Evolutionary conservation across 1,284 basidiomycete genomes (phyloP).

Genomic region (Trametes polyzona): DNA sequence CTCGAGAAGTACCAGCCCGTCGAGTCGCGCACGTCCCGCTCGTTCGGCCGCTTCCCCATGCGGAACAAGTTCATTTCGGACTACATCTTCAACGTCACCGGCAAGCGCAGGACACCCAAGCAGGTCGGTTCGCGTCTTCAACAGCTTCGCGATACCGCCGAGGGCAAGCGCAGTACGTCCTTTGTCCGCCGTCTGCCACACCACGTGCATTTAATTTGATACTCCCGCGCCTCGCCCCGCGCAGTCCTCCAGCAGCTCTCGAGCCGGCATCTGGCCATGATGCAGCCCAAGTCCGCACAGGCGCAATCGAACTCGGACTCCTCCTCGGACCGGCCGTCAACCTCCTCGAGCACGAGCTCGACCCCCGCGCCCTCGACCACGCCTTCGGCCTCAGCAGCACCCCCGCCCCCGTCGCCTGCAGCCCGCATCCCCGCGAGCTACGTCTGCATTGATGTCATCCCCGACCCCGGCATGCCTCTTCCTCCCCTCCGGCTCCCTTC

Average conservation of each 20-base stretch:
- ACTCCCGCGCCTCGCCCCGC: neutral
- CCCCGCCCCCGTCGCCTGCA: slow-evolving; percentile 5
- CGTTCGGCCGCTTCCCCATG: slow-evolving; percentile 74
- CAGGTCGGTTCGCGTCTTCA: slow-evolving; percentile 78
- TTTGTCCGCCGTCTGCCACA: neutral
- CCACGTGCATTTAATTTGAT: neutral
- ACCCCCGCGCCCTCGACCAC: slow-evolving; percentile 27
- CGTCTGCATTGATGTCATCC: slow-evolving; percentile 34
- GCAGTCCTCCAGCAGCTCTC: slow-evolving; percentile 34
- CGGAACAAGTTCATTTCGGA: slow-evolving; percentile 79
- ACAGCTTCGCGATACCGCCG: slow-evolving; percentile 70
- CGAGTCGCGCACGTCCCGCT: slow-evolving; percentile 68
- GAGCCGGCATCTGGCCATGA: slow-evolving; percentile 35
- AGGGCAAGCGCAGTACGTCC: slow-evolving; percentile 60
- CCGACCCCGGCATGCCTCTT: slow-evolving; percentile 27
- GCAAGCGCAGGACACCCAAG: slow-evolving; percentile 68
- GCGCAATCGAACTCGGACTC: slow-evolving; percentile 16
- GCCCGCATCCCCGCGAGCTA: slow-evolving; percentile 26
- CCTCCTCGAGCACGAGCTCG: slow-evolving; percentile 17
- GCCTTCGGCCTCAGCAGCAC: slow-evolving; percentile 10
- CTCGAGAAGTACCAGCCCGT: slow-evolving; percentile 73
- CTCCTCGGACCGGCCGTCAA: slow-evolving; percentile 18
- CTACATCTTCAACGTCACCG: slow-evolving; percentile 66
- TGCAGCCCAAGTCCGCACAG: slow-evolving; percentile 26
- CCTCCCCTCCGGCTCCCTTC: slow-evolving; percentile 22